Percentiles rank a stretch among this genome's conserved stretches.
Evolutionary conservation across 2,329 filamentous ascomycete genomes (phyloP).

Genomic region (Botrytis aclada): DNA sequence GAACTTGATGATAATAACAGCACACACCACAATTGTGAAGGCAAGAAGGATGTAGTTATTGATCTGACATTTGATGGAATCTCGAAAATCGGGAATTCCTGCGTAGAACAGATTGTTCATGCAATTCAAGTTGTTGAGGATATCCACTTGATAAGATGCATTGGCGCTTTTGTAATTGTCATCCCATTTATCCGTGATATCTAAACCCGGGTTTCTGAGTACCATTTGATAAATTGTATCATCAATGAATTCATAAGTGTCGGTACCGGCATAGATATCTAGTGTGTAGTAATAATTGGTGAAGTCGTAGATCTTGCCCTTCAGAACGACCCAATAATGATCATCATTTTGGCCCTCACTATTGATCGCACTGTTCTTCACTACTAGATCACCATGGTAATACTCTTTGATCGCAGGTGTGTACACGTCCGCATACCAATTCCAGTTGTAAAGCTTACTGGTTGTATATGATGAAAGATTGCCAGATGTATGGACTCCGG

Average conservation of each 20-base stretch:
- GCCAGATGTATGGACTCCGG: constrained; percentile 71
- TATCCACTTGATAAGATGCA: constrained; percentile 47
- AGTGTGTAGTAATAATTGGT: constrained; percentile 87
- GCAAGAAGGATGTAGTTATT: constrained; percentile 89
- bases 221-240: constrained; percentile 63
- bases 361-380: constrained; percentile 56
- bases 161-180: constrained; percentile 50
- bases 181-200: constrained; percentile 69
- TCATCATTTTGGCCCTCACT: constrained; percentile 63
- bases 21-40: constrained; percentile 79
- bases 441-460: constrained; percentile 56
- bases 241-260: constrained; percentile 70
- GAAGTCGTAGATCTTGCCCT: constrained; percentile 78
- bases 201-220: constrained; percentile 70
- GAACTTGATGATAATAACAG: constrained; percentile 84
- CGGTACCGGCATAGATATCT: constrained; percentile 48
- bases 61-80: constrained; percentile 70
- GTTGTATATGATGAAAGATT: constrained; percentile 52
- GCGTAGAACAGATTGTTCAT: constrained; percentile 80
- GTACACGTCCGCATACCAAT: constrained; percentile 79
- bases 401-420: constrained; percentile 77
- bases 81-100: constrained; percentile 81
- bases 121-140: constrained; percentile 71
- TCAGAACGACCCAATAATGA: constrained; percentile 77
- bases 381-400: constrained; percentile 84